Conservation (phyloP, 2,329 filamentous ascomycete species). For the Penicillium expansum region DNA sequence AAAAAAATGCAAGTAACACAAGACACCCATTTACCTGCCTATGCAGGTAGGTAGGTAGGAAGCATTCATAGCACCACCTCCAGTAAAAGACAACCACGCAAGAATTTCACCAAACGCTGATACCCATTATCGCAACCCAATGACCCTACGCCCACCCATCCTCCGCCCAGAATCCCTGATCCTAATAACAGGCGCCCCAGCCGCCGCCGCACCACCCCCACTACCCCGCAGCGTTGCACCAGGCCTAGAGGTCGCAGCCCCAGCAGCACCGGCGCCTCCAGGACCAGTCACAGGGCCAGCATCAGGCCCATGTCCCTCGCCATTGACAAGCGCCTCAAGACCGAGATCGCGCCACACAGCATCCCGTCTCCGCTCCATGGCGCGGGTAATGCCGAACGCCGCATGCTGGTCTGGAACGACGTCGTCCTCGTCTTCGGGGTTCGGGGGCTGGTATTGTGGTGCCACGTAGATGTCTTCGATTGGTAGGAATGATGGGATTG, state of each 20-base stretch:
- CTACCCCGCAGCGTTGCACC: constrained; percentile 19
- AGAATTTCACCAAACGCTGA: not conserved
- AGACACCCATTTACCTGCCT: not conserved
- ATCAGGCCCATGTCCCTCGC: constrained; percentile 21
- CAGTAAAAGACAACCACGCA: not conserved
- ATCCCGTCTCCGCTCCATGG: constrained; percentile 55
- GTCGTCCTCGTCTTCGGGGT: constrained; percentile 66
- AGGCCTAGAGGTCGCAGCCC: constrained; percentile 13
- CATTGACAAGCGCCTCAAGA: constrained; percentile 50
- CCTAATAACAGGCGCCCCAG: constrained; percentile 20
- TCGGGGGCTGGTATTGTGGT: constrained; percentile 60
- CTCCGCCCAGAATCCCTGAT: constrained; percentile 32
- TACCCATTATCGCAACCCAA: constrained; percentile 29
- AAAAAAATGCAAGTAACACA: constrained; percentile 1
- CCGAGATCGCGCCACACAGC: constrained; percentile 60
- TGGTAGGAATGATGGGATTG: constrained; percentile 46
- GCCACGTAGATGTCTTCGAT: constrained; percentile 61
- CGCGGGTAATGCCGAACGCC: constrained; percentile 63
- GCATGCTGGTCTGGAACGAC: constrained; percentile 67
- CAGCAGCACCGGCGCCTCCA: constrained; percentile 24
- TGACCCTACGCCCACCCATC: constrained; percentile 40
- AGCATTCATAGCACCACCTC: not conserved
- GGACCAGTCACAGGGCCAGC: constrained; percentile 10
- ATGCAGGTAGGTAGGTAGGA: not conserved
- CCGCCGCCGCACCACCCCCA: constrained; percentile 19